Percentiles rank a stretch among this genome's conserved stretches.
phyloP scores from a whole-genome alignment of 257 asterid genomes.

The Eustoma russellianum region DNA sequence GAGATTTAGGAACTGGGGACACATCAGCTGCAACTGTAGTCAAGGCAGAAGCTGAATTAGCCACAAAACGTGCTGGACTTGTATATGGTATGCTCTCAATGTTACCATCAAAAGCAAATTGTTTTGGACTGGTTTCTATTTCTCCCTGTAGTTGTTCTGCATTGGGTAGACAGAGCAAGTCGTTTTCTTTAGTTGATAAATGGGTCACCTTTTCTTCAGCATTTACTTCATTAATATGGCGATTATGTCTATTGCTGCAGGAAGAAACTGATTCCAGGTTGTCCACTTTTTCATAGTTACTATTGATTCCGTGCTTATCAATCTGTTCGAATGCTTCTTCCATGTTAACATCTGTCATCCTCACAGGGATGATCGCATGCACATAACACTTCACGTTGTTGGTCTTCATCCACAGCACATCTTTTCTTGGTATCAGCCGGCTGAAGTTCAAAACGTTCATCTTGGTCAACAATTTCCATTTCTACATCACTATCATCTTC shows the following conservation, averaged over 20 bases:
- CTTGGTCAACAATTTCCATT: constrained; percentile 81
- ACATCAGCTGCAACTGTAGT: constrained; percentile 28
- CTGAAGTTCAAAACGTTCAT: constrained; percentile 13
- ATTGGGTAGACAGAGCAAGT: constrained; percentile 15
- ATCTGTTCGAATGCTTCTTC: constrained; percentile 44
- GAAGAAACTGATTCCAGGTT: no score
- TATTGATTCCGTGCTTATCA: constrained; percentile 23
- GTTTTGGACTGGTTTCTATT: constrained; percentile 17
- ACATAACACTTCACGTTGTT: constrained; percentile 5
- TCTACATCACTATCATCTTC: constrained; percentile 89
- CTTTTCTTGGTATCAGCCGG: constrained; percentile 6
- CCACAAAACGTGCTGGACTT: constrained; percentile 23
- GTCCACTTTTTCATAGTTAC: constrained; percentile 6
- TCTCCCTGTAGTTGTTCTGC: constrained; percentile 16
- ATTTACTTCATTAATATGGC: no score
- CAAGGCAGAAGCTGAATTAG: constrained; percentile 24
- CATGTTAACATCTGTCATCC: constrained; percentile 67
- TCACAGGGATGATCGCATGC: constrained; percentile 21
- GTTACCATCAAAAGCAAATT: constrained; percentile 17
- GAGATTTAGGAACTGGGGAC: constrained; percentile 57
- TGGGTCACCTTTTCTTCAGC: no score
- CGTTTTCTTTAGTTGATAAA: no score
- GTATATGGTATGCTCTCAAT: constrained; percentile 21
- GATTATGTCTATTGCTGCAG: no score
- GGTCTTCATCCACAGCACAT: constrained; percentile 5